These are phyloP conservation scores for Shiraia bambusicola DNA, from an alignment of 2,329 filamentous ascomycete genomes.

Conservation along the genomic window DNA sequence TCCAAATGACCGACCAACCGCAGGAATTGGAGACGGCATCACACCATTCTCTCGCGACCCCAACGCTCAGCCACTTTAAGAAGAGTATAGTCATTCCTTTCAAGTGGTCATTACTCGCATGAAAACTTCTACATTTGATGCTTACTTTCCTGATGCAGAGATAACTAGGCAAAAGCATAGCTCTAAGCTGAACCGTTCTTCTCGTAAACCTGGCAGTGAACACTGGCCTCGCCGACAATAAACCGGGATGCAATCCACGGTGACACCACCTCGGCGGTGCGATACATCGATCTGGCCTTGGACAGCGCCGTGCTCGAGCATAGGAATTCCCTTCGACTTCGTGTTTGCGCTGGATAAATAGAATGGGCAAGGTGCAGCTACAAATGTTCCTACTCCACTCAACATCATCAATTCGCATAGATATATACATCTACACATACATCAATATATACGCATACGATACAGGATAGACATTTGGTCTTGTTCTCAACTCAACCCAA, in stretches of 20 bases:
- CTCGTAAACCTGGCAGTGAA: too few species aligned
- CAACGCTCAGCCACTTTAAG: too few species aligned
- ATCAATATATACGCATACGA: neutral
- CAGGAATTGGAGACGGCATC: too few species aligned
- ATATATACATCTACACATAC: neutral
- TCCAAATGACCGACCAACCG: too few species aligned
- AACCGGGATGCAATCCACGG: slow-evolving; percentile 13
- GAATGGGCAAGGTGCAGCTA: neutral
- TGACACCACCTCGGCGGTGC: slow-evolving; percentile 21
- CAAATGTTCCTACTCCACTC: neutral
- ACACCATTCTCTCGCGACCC: too few species aligned
- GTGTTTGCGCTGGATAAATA: slow-evolving; percentile 1
- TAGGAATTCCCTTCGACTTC: neutral
- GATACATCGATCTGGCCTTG: slow-evolving; percentile 3
- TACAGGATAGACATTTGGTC: neutral
- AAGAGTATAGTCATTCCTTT: too few species aligned
- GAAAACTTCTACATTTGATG: too few species aligned
- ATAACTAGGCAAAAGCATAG: too few species aligned
- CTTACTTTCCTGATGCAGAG: too few species aligned
- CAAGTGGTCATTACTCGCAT: too few species aligned
- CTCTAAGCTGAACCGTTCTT: too few species aligned
- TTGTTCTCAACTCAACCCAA: neutral
- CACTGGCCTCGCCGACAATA: neutral
- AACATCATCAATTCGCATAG: neutral
- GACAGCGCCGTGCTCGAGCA: neutral